phyloP scores from a whole-genome alignment of 371 early-diverging fungal species.

The Mucor sp. region DNA sequence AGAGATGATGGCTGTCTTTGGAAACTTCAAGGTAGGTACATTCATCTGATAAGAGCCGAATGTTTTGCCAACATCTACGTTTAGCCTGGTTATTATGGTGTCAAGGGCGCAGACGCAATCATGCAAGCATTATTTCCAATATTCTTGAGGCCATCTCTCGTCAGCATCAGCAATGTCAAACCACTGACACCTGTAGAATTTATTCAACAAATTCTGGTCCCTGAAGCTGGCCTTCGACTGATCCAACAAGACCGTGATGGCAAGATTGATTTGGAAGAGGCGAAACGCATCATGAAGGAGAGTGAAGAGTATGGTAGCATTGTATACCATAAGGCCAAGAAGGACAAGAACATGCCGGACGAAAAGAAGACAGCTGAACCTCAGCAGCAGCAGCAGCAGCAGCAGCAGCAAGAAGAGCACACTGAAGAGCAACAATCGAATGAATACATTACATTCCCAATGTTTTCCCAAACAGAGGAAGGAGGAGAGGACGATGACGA shows the following conservation, averaged over 20 bases:
- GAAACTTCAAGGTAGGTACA: conserved; percentile 5
- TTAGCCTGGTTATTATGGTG: conserved; percentile 70
- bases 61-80: background rate
- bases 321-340: conserved; percentile 34
- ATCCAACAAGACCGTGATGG: conserved; percentile 50
- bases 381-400: too few relatives aligned
- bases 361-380: background rate
- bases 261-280: conserved; percentile 29
- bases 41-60: background rate
- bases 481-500: background rate
- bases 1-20: conserved; percentile 33
- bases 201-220: conserved; percentile 63
- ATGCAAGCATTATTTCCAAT: conserved; percentile 37
- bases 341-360: conserved; percentile 18
- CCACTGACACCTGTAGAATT: conserved; percentile 62
- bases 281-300: conserved; percentile 48
- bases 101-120: conserved; percentile 49
- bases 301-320: conserved; percentile 55
- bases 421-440: background rate
- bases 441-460: background rate
- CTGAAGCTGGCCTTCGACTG: conserved; percentile 57
- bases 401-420: background rate
- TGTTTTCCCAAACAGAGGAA: background rate
- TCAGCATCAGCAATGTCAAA: conserved; percentile 30
- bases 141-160: conserved; percentile 39